Conservation (phyloP, 2,329 filamentous ascomycete genomes). For the Diaporthe batatas region DNA sequence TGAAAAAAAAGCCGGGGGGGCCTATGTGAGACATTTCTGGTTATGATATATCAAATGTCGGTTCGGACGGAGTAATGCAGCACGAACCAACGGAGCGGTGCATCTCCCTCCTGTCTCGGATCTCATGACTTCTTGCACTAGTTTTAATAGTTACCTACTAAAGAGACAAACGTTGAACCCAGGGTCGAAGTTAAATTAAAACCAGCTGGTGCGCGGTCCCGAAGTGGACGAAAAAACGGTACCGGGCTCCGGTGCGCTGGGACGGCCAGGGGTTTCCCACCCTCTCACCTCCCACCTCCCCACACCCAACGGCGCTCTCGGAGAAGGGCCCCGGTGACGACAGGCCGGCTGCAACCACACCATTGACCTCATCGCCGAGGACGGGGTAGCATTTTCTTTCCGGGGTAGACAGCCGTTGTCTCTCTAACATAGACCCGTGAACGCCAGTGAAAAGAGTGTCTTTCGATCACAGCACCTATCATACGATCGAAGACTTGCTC, state of each 20-base stretch:
- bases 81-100: background rate
- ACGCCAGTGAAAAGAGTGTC: background rate
- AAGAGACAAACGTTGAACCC: background rate
- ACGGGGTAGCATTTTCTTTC: background rate
- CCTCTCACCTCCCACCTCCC: background rate
- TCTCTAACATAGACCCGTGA: background rate
- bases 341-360: constrained; percentile 34
- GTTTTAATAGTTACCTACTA: too few relatives aligned
- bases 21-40: background rate
- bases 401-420: background rate
- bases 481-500: background rate
- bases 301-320: constrained; percentile 13
- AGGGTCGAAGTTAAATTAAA: background rate
- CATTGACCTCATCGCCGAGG: background rate
- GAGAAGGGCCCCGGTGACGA: background rate
- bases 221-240: background rate
- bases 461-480: background rate
- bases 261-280: constrained; percentile 23
- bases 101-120: too few relatives aligned
- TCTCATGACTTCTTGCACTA: too few relatives aligned
- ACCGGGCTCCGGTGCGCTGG: constrained; percentile 22
- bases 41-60: background rate
- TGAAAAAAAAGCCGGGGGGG: background rate
- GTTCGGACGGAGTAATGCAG: too few relatives aligned
- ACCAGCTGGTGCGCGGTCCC: background rate